Conservation (phyloP, 257 asterid species). For the Jacaranda mimosifolia region DNA sequence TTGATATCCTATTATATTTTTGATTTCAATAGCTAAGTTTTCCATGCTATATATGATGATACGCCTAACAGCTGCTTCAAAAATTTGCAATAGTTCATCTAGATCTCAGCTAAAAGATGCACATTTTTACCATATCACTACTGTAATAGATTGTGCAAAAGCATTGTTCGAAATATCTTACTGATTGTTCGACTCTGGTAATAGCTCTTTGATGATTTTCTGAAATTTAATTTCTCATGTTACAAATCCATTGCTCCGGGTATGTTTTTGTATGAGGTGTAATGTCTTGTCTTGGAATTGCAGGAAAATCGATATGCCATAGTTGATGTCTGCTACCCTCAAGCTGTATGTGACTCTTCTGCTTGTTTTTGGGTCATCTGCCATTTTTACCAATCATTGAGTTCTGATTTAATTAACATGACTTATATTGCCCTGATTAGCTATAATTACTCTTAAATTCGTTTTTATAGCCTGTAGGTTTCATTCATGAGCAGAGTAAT, state of each 20-base stretch:
- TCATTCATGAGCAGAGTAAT: conserved; percentile 90
- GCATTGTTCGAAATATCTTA: conserved; percentile 14
- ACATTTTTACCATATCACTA: background rate
- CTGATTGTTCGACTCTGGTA: conserved; percentile 17
- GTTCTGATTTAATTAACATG: conserved; percentile 19
- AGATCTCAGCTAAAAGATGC: conserved; percentile 26
- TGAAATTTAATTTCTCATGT: conserved; percentile 29
- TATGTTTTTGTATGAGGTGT: conserved; percentile 29
- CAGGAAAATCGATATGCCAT: conserved; percentile 94
- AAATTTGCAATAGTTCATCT: background rate
- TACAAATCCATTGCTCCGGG: conserved; percentile 21
- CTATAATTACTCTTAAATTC: conserved; percentile 35
- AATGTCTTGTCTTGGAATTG: conserved; percentile 44
- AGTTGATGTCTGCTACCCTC: conserved; percentile 90
- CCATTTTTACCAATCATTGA: conserved; percentile 21
- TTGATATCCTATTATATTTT: conserved; percentile 15
- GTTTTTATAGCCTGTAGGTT: conserved; percentile 90
- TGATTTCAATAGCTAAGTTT: conserved; percentile 16
- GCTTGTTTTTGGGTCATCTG: conserved; percentile 30
- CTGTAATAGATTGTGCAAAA: conserved; percentile 3
- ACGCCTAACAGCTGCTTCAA: conserved; percentile 2
- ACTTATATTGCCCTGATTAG: conserved; percentile 12
- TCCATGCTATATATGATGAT: conserved; percentile 12
- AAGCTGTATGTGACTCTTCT: conserved; percentile 64
- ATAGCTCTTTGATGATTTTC: conserved; percentile 25